A percentile compares a stretch with the other conserved stretches of the same genome.
Evolutionary conservation across 208 protist genomes (phyloP).

Genomic region (Trichomonas vaginalis): DNA sequence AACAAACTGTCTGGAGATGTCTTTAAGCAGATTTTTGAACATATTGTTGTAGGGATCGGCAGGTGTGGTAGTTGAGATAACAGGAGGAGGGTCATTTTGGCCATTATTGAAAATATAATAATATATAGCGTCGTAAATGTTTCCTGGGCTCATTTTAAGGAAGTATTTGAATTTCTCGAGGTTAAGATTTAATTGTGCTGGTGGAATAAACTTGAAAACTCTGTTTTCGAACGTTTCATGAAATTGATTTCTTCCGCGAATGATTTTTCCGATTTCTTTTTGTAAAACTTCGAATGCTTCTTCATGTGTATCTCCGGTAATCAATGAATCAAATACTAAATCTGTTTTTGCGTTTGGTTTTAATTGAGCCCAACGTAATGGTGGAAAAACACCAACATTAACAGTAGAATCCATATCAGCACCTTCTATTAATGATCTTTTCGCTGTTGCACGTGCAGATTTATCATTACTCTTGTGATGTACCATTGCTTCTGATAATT

Average conservation of each 20-base stretch:
- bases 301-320: background rate
- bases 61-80: background rate
- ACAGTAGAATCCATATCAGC: background rate
- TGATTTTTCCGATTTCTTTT: background rate
- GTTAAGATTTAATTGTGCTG: too few relatives aligned
- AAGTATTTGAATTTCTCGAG: background rate
- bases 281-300: background rate
- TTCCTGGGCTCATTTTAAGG: background rate
- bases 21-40: background rate
- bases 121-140: background rate
- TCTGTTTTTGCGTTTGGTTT: background rate
- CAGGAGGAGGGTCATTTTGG: too few relatives aligned
- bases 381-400: background rate
- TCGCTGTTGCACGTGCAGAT: background rate
- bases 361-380: background rate
- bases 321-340: background rate
- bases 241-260: background rate
- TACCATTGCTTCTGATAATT: background rate
- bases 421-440: background rate
- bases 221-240: background rate
- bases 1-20: background rate
- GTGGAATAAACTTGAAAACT: background rate
- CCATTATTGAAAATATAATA: background rate
- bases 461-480: background rate
- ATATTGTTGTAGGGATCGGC: background rate